A percentile compares a stretch with the other conserved stretches of the same genome.
Conservation (phyloP, 176 grass and related monocot genomes). For the Lolium rigidum region DNA sequence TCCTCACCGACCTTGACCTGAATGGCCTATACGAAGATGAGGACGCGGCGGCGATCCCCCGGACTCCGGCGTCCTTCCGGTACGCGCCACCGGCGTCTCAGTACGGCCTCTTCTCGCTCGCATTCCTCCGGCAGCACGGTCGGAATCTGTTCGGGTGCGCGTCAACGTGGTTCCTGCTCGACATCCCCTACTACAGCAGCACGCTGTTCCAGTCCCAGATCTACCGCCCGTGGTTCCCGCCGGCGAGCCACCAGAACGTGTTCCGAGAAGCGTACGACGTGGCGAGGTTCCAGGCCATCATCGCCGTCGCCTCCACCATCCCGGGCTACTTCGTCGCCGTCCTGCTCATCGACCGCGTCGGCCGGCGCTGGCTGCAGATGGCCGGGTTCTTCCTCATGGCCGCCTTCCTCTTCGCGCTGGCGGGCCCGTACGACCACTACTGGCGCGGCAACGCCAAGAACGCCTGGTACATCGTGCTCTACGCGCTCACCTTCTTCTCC, state of each 20-base stretch:
- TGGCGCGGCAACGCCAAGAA: slow-evolving; percentile 45
- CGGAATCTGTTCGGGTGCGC: slow-evolving; percentile 45
- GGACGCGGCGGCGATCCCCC: slow-evolving; percentile 34
- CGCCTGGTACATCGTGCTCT: slow-evolving; percentile 58
- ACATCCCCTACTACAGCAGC: slow-evolving; percentile 63
- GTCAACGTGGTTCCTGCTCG: slow-evolving; percentile 48
- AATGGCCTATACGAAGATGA: slow-evolving; percentile 32
- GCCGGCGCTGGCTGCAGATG: slow-evolving; percentile 56
- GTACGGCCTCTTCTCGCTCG: slow-evolving; percentile 44
- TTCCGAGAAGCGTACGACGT: slow-evolving; percentile 57
- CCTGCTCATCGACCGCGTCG: slow-evolving; percentile 53
- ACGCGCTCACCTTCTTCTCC: slow-evolving; percentile 72
- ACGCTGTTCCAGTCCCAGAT: slow-evolving; percentile 56
- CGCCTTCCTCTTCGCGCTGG: slow-evolving; percentile 65
- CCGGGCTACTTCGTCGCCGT: slow-evolving; percentile 63
- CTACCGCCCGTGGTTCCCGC: slow-evolving; percentile 42
- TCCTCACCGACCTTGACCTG: slow-evolving; percentile 40
- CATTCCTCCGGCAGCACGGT: slow-evolving; percentile 39
- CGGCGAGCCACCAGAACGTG: slow-evolving; percentile 39
- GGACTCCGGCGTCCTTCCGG: background rate
- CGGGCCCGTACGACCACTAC: slow-evolving; percentile 58
- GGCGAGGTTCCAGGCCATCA: slow-evolving; percentile 63
- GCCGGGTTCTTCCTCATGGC: slow-evolving; percentile 67
- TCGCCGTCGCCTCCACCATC: slow-evolving; percentile 56
- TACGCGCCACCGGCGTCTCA: background rate